Conservation (phyloP, 2,329 filamentous ascomycete species). For the Geosmithia morbida region DNA sequence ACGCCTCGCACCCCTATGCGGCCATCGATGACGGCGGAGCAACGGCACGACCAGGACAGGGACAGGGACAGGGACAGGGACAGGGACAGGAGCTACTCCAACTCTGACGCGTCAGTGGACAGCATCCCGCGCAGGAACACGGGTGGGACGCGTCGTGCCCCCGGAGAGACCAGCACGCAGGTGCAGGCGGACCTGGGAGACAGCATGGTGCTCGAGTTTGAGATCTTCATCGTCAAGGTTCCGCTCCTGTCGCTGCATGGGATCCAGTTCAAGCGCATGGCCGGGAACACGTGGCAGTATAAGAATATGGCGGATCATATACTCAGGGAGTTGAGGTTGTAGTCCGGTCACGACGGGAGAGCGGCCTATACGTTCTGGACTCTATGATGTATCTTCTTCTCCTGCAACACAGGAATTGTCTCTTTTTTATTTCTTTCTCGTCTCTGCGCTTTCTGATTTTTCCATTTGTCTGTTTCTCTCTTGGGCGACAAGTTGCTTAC, state of each 20-base stretch:
- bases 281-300: slow-evolving; percentile 95
- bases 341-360: slow-evolving; percentile 9
- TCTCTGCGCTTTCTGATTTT: not conserved
- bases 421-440: not conserved
- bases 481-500: no score
- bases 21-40: not conserved
- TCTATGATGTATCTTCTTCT: not conserved
- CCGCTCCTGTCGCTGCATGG: slow-evolving; percentile 85
- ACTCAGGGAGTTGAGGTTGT: slow-evolving; percentile 71
- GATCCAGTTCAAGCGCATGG: slow-evolving; percentile 94
- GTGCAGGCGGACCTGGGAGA: slow-evolving; percentile 81
- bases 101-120: slow-evolving; percentile 76
- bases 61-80: slow-evolving; percentile 17
- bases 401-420: no score
- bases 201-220: slow-evolving; percentile 76
- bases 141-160: slow-evolving; percentile 40
- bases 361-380: not conserved
- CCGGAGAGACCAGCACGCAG: slow-evolving; percentile 82
- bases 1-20: slow-evolving; percentile 29
- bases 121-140: slow-evolving; percentile 44
- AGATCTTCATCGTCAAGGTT: slow-evolving; percentile 96
- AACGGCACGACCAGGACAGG: slow-evolving; percentile 6
- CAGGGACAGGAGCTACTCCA: slow-evolving; percentile 67
- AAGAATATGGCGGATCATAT: slow-evolving; percentile 98
- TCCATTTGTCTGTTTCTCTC: not conserved